Percentiles rank a stretch among this genome's conserved stretches.
These are phyloP conservation scores for Amylostereum chailletii DNA, from an alignment of 1,284 basidiomycete genomes.

Conservation along the genomic window DNA sequence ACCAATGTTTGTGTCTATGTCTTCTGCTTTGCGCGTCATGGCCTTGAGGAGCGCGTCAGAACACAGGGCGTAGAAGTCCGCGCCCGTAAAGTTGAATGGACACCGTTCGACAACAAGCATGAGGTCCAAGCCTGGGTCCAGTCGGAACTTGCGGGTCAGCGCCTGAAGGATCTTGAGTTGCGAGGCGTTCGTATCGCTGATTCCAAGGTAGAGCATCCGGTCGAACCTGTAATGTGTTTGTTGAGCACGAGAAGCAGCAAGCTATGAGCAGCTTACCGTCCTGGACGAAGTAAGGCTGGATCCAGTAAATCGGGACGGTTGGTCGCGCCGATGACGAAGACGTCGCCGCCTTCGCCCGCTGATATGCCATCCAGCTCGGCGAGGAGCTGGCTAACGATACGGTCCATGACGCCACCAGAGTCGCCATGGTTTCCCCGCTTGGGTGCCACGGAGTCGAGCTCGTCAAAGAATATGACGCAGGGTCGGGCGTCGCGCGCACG, in stretches of 20 bases:
- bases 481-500: constrained; percentile 85
- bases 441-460: constrained; percentile 94
- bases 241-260: not conserved
- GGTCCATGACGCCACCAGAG: constrained; percentile 95
- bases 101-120: constrained; percentile 65
- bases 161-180: constrained; percentile 88
- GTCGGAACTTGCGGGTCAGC: constrained; percentile 86
- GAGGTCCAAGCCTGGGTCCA: constrained; percentile 68
- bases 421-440: constrained; percentile 94
- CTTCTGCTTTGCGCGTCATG: constrained; percentile 83
- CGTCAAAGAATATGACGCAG: constrained; percentile 97
- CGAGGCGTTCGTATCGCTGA: constrained; percentile 82
- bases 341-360: constrained; percentile 52
- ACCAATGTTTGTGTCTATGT: constrained; percentile 71
- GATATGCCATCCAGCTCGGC: constrained; percentile 95
- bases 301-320: constrained; percentile 96
- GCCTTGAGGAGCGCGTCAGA: constrained; percentile 95
- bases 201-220: constrained; percentile 91
- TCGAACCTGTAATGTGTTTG: constrained; percentile 66
- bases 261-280: constrained; percentile 43
- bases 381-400: constrained; percentile 93
- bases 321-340: constrained; percentile 97
- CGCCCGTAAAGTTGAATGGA: constrained; percentile 92
- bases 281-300: constrained; percentile 87
- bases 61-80: constrained; percentile 97